Percentiles rank a stretch among this genome's conserved stretches.
phyloP scores from a whole-genome alignment of 2,329 filamentous ascomycete species.

The Acephala macrosclerotiorum region DNA sequence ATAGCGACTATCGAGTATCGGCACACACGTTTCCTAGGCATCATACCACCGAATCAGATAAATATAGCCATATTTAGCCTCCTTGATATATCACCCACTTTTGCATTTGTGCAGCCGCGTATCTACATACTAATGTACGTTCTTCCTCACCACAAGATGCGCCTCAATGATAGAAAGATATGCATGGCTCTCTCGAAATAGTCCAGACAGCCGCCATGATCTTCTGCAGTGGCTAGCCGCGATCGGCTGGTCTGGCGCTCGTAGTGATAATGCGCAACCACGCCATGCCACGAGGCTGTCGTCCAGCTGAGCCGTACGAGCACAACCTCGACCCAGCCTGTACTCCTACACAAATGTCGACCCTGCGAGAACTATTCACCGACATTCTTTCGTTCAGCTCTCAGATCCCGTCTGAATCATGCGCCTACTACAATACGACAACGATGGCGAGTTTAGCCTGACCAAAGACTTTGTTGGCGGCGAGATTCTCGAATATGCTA shows the following conservation, averaged over 20 bases:
- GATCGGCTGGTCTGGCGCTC: neutral
- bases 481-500: constrained; percentile 20
- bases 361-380: constrained; percentile 27
- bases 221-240: neutral
- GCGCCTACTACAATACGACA: constrained; percentile 27
- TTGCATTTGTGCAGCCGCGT: constrained; percentile 1
- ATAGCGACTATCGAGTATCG: constrained; percentile 8
- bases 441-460: too few relatives aligned
- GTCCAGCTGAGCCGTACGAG: constrained; percentile 26
- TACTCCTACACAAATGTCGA: constrained; percentile 26
- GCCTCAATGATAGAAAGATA: constrained; percentile 2
- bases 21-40: constrained; percentile 11
- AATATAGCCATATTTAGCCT: constrained; percentile 13
- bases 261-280: neutral
- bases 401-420: constrained; percentile 27
- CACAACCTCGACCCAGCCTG: too few relatives aligned
- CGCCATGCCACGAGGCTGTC: constrained; percentile 5
- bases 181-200: neutral
- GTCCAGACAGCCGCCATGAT: constrained; percentile 4
- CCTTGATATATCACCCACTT: too few relatives aligned
- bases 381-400: constrained; percentile 19
- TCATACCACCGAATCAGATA: constrained; percentile 17
- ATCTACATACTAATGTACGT: neutral
- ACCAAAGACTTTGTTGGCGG: constrained; percentile 16
- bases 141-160: constrained; percentile 2